Evolutionary conservation across 2,329 filamentous ascomycete genomes (phyloP).

Genomic region (Colletotrichum chrysophilum): DNA sequence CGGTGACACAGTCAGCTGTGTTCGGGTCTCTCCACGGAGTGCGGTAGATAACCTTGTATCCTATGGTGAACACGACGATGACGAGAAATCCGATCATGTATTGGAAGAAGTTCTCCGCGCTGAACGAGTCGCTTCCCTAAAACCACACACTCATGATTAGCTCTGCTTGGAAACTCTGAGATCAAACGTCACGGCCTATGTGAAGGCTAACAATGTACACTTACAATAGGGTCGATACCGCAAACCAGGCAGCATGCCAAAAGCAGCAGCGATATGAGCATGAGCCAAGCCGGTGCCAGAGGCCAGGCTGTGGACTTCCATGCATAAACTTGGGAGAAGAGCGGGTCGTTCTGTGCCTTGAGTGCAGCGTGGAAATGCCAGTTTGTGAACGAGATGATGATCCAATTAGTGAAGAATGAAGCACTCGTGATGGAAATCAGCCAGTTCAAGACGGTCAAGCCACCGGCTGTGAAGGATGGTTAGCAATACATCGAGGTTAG

Average conservation of each 20-base stretch:
- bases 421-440: background rate
- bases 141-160: background rate
- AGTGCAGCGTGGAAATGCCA: background rate
- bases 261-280: background rate
- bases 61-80: background rate
- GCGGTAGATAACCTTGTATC: background rate
- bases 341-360: background rate
- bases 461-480: background rate
- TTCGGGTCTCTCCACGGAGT: background rate
- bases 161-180: background rate
- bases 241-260: background rate
- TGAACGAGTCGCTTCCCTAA: background rate
- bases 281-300: background rate
- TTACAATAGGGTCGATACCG: background rate
- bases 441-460: background rate
- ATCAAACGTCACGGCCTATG: background rate
- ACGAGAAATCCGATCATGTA: background rate
- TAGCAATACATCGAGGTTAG: background rate
- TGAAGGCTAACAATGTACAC: background rate
- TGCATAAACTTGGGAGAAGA: background rate
- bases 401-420: background rate
- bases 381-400: background rate
- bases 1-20: background rate
- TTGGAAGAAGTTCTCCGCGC: background rate
- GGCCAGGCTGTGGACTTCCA: background rate